These are phyloP conservation scores for Lepidium campestre DNA, from an alignment of 441 rosid genomes.

Conservation along the genomic window DNA sequence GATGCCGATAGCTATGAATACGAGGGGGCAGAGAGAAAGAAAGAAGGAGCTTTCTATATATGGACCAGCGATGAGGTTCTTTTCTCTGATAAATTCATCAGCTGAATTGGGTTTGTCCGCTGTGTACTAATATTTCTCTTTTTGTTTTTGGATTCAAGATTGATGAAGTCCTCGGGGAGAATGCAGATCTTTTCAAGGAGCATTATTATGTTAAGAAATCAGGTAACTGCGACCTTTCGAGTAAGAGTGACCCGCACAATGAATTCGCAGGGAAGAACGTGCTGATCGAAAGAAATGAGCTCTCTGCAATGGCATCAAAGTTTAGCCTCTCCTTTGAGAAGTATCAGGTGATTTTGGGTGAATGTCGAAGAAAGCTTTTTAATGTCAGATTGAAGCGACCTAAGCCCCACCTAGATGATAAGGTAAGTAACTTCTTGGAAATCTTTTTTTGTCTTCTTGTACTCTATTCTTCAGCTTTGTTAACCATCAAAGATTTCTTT, in stretches of 20 bases:
- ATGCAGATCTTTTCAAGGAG: conserved; percentile 69
- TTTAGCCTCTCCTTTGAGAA: conserved; percentile 43
- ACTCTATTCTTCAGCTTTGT: conserved; percentile 9
- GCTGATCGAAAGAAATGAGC: conserved; percentile 67
- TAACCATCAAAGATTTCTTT: not conserved
- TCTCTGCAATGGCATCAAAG: conserved; percentile 58
- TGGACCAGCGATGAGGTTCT: conserved; percentile 81
- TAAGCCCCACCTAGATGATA: conserved; percentile 93
- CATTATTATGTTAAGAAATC: conserved; percentile 68
- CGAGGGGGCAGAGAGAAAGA: conserved; percentile 55
- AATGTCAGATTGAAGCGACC: conserved; percentile 62
- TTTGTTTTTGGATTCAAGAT: conserved; percentile 37
- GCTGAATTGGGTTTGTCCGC: not conserved
- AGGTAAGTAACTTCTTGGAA: conserved; percentile 35
- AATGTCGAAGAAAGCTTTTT: conserved; percentile 70
- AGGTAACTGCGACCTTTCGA: conserved; percentile 87
- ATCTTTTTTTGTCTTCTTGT: not conserved
- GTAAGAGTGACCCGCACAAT: conserved; percentile 78
- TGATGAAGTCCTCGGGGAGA: conserved; percentile 68
- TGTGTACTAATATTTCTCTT: not conserved
- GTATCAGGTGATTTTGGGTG: conserved; percentile 70
- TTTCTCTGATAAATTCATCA: not conserved
- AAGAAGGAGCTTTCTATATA: conserved; percentile 88
- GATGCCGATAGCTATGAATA: conserved; percentile 92
- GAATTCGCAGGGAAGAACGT: conserved; percentile 82